Percentiles rank a stretch among this genome's conserved stretches.
phyloP scores from a whole-genome alignment of 345 rosid genomes.

The Lumnitzera racemosa region DNA sequence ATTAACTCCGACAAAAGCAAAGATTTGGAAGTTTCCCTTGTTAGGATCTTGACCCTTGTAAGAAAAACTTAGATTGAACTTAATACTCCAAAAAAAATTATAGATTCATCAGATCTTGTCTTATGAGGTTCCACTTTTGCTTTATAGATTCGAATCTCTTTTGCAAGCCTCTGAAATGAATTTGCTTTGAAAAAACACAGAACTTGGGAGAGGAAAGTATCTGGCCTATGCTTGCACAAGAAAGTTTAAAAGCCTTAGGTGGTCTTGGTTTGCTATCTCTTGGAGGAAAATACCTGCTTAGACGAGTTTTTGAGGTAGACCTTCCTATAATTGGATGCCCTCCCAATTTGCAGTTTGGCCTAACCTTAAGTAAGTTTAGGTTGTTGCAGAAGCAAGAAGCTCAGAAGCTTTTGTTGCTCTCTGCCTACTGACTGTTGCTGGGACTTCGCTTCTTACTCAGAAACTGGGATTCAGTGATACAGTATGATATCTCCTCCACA shows the following conservation, averaged over 20 bases:
- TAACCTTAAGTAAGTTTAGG: conserved; percentile 31
- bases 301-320: conserved; percentile 78
- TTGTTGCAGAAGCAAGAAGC: conserved; percentile 95
- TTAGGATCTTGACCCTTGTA: too few relatives aligned
- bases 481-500: conserved; percentile 29
- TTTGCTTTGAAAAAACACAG: conserved; percentile 23
- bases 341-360: neutral
- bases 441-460: conserved; percentile 90
- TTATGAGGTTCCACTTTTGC: too few relatives aligned
- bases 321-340: neutral
- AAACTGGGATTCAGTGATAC: conserved; percentile 95
- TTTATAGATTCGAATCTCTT: neutral
- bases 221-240: conserved; percentile 85
- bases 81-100: too few relatives aligned
- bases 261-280: conserved; percentile 91
- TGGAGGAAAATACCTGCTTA: conserved; percentile 76
- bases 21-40: too few relatives aligned
- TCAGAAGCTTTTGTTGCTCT: conserved; percentile 96
- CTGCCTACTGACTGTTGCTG: conserved; percentile 86
- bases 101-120: too few relatives aligned
- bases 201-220: conserved; percentile 63
- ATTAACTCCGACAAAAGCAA: too few relatives aligned
- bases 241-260: conserved; percentile 79
- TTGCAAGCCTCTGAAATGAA: neutral
- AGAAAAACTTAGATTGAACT: too few relatives aligned